Evolutionary conservation across 2,329 filamentous ascomycete genomes (phyloP).

Genomic region (Amauroascus verrucosus): DNA sequence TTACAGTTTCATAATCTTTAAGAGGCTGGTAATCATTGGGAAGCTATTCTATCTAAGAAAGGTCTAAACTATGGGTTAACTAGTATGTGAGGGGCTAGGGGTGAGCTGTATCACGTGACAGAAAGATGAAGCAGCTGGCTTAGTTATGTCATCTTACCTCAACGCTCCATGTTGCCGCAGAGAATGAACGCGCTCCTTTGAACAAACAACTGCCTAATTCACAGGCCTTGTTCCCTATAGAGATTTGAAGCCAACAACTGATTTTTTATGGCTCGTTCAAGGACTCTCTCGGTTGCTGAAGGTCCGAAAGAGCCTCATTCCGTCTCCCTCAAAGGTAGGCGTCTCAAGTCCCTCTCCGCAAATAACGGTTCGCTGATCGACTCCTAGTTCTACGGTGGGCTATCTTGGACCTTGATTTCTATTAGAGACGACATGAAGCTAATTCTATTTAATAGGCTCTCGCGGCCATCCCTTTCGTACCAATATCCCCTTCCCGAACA

Average conservation of each 20-base stretch:
- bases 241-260: background rate
- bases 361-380: conserved; percentile 18
- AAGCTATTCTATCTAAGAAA: too few species aligned
- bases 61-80: too few species aligned
- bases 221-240: background rate
- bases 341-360: background rate
- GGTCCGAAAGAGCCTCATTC: conserved; percentile 62
- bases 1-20: too few species aligned
- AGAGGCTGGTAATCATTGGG: too few species aligned
- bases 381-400: conserved; percentile 31
- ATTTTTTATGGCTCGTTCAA: conserved; percentile 32
- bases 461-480: conserved; percentile 49
- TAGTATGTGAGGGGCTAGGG: too few species aligned
- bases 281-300: conserved; percentile 35
- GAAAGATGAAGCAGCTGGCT: too few species aligned
- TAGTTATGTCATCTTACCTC: too few species aligned
- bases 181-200: too few species aligned
- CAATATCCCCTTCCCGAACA: conserved; percentile 38
- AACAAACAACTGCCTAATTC: too few species aligned
- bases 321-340: conserved; percentile 61
- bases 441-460: conserved; percentile 49
- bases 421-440: background rate
- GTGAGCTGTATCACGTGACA: too few species aligned
- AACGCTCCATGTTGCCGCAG: too few species aligned
- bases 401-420: background rate